Evolutionary conservation across 2,329 filamentous ascomycete species (phyloP).

Genomic region (Penicillium concentricum): DNA sequence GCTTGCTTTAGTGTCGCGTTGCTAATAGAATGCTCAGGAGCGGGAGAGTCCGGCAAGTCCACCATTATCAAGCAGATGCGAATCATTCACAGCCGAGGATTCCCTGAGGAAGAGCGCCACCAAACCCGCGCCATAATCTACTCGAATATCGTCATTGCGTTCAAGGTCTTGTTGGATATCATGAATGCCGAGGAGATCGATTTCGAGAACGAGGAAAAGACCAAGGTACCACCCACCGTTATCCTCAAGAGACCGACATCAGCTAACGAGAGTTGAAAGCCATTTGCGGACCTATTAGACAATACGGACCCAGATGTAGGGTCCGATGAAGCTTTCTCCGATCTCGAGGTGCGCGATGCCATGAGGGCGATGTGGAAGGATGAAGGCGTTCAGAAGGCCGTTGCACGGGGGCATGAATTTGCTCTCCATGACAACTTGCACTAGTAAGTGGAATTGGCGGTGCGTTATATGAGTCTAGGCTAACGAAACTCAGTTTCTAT

Average conservation of each 20-base stretch:
- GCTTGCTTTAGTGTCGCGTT: not conserved
- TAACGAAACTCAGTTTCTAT: conserved; percentile 67
- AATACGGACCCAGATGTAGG: conserved; percentile 75
- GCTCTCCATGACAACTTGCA: conserved; percentile 91
- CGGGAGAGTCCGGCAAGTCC: conserved; percentile 93
- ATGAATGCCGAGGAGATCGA: conserved; percentile 82
- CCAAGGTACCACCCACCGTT: conserved; percentile 61
- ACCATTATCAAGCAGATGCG: conserved; percentile 99
- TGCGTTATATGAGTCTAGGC: conserved; percentile 2
- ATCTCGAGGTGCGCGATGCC: conserved; percentile 61
- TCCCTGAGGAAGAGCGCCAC: conserved; percentile 82
- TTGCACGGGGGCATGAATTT: conserved; percentile 92
- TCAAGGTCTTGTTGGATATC: conserved; percentile 84
- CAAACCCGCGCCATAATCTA: conserved; percentile 96
- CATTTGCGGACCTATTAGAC: conserved; percentile 73
- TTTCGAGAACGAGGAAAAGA: conserved; percentile 71
- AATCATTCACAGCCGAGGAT: conserved; percentile 91
- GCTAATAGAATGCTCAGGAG: conserved; percentile 60
- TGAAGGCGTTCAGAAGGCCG: conserved; percentile 78
- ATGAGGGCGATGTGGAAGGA: conserved; percentile 85
- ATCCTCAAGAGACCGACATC: conserved; percentile 3
- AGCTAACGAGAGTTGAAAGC: conserved; percentile 49
- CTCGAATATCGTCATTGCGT: conserved; percentile 88
- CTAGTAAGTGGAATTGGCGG: conserved; percentile 63
- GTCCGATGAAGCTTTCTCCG: conserved; percentile 75